Base-by-base conservation (phyloP, 768 basidiomycete species). In the Boletus pseudo-olivaceus region DNA sequence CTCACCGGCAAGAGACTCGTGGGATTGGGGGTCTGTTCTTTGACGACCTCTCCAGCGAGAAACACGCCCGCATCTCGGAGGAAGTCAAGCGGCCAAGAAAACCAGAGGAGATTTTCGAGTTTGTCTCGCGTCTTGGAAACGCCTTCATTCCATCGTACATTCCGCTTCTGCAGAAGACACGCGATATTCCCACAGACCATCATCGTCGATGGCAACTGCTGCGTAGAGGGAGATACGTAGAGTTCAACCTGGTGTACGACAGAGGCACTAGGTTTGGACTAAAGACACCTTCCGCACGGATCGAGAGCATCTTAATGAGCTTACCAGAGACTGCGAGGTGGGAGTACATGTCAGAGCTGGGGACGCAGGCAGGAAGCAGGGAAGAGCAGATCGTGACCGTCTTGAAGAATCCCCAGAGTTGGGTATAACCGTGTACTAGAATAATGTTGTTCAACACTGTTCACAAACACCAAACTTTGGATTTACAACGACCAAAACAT, bases 21-120 rank as follows among this genome's bases (percentile, higher is more conserved):
- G 97, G 97, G 5, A 73, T 99, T 46, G 97, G 97, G 32, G 97
- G 97, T 1, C 75, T 99, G 51, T 98, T 98, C 78, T 96, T 98
- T 66, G 97, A 98, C 69, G 97, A 99, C 68, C 82, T 98, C 53
- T 83, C 79, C 61, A 78, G 77, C 47, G 80, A 80, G 33, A 71
- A 75, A 3, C 91, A 93, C 67, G 66, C 76, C n/a, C 82, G 83
- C n/a, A 75, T 93, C 32, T 56, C 71, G 23, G 65, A 68, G n/a
- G 64, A 68, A 7, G 67, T 70, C 30, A 62, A 72, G 20, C 79
- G 87, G 34, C 87, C 87, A 5, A 72, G 67, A 59, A 78, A 79
- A 4, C 76, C 82, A 14, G 82, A 83, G 14, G 84, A 87, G 30
- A 84, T 95, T 43, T 96, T 97, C 69, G 73, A 74, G 10, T 87